Percentiles rank a stretch among this genome's conserved stretches.
Conservation (phyloP, 805 yeast genomes). For the Candida ulmi region DNA sequence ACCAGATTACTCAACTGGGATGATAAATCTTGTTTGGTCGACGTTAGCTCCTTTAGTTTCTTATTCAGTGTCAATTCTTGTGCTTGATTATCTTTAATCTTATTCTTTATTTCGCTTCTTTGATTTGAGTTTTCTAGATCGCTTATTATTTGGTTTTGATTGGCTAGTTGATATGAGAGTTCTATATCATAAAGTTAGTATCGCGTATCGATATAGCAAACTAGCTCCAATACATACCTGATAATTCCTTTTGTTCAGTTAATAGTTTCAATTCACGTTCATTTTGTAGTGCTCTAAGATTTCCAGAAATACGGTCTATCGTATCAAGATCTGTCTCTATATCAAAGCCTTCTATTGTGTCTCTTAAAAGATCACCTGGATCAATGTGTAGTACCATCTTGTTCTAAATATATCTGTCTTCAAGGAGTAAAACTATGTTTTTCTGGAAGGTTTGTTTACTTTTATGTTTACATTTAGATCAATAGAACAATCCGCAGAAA, state of each 20-base stretch:
- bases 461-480: background rate
- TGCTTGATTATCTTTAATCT: slow-evolving; percentile 33
- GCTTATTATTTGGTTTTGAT: slow-evolving; percentile 13
- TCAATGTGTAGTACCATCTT: slow-evolving; percentile 3
- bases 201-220: background rate
- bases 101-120: slow-evolving; percentile 25
- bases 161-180: slow-evolving; percentile 12
- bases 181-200: background rate
- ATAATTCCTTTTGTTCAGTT: slow-evolving; percentile 16
- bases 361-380: slow-evolving; percentile 27
- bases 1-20: slow-evolving; percentile 32
- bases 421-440: too few relatives aligned
- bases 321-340: slow-evolving; percentile 45
- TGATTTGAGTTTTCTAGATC: slow-evolving; percentile 25
- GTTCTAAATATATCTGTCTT: too few relatives aligned
- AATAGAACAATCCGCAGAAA: background rate
- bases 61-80: slow-evolving; percentile 47
- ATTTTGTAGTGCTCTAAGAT: slow-evolving; percentile 25
- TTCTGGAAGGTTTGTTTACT: background rate
- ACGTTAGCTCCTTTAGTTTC: slow-evolving; percentile 43
- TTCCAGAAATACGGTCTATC: slow-evolving; percentile 37
- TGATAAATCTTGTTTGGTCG: slow-evolving; percentile 34
- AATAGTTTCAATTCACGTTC: slow-evolving; percentile 25
- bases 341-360: slow-evolving; percentile 43
- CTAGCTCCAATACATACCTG: slow-evolving; percentile 8